Conservation (phyloP, 371 early-diverging fungal species). For the Syncephalastrum monosporum region DNA sequence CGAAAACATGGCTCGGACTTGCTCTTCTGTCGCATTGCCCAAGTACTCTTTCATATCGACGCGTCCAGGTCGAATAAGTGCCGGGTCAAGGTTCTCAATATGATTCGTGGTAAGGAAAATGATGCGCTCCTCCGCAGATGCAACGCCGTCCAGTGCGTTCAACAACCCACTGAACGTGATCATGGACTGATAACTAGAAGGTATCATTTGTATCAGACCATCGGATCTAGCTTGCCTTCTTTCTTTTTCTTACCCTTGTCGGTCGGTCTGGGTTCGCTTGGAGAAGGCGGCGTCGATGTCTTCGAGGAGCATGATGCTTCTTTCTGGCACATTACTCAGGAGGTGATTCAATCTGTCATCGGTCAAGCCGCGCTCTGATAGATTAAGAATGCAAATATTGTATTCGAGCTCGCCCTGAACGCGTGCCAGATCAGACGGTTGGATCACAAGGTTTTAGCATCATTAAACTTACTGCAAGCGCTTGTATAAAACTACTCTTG, state of each 20-base stretch:
- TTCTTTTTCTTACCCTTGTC: constrained; percentile 52
- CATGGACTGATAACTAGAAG: constrained; percentile 75
- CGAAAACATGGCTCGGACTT: constrained; percentile 83
- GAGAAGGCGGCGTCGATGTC: constrained; percentile 99
- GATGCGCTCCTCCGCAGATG: constrained; percentile 96
- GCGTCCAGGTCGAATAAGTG: constrained; percentile 97
- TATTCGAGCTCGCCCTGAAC: constrained; percentile 85
- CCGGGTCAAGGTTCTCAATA: constrained; percentile 94
- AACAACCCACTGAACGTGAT: constrained; percentile 98
- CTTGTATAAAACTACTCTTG: constrained; percentile 97
- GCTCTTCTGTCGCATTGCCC: constrained; percentile 78
- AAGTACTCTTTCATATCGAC: constrained; percentile 94
- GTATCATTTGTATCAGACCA: not conserved
- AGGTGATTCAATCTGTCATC: constrained; percentile 95
- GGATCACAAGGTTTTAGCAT: constrained; percentile 1
- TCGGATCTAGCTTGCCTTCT: not conserved
- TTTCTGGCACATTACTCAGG: constrained; percentile 91
- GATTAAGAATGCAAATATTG: constrained; percentile 96
- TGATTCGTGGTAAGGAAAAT: constrained; percentile 99
- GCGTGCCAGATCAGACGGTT: not conserved
- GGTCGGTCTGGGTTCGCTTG: constrained; percentile 57
- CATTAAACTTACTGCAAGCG: constrained; percentile 75
- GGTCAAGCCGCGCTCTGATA: constrained; percentile 91
- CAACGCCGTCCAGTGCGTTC: constrained; percentile 99
- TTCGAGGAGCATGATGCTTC: constrained; percentile 96